phyloP scores from a whole-genome alignment of 768 basidiomycete species.

The Chalciporus pseudorubinellus region DNA sequence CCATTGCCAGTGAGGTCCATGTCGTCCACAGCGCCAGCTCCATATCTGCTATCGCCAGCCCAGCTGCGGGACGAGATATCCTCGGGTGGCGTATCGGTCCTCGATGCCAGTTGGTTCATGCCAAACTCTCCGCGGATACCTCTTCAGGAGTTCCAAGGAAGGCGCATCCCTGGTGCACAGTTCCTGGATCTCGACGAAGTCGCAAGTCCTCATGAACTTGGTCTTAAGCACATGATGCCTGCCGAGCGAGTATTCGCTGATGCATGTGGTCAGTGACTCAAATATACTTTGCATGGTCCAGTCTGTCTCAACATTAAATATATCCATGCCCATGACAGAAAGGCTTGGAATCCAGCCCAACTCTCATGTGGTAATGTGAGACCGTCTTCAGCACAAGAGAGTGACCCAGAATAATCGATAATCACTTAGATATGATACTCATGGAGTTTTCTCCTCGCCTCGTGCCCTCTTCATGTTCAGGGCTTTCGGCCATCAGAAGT shows the following conservation, averaged over 20 bases:
- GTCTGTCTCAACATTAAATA: slow-evolving; percentile 7
- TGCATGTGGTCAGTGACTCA: slow-evolving; percentile 65
- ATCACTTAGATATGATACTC: slow-evolving; percentile 72
- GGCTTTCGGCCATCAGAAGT: slow-evolving; percentile 82
- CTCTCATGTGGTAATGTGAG: slow-evolving; percentile 82
- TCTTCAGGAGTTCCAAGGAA: slow-evolving; percentile 61
- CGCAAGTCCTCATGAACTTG: slow-evolving; percentile 68
- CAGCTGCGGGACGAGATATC: slow-evolving; percentile 41
- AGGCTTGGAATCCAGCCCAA: slow-evolving; percentile 67
- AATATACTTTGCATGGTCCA: background rate
- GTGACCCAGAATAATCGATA: slow-evolving; percentile 7
- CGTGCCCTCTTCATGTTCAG: slow-evolving; percentile 94
- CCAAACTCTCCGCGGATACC: slow-evolving; percentile 76
- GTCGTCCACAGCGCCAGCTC: slow-evolving; percentile 38
- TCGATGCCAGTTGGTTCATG: slow-evolving; percentile 94
- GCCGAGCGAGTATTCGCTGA: slow-evolving; percentile 62
- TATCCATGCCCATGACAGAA: slow-evolving; percentile 42
- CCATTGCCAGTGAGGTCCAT: slow-evolving; percentile 28
- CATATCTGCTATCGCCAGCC: slow-evolving; percentile 53
- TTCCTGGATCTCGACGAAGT: slow-evolving; percentile 83
- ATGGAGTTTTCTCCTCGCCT: slow-evolving; percentile 90
- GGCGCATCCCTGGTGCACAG: slow-evolving; percentile 67
- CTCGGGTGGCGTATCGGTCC: slow-evolving; percentile 37
- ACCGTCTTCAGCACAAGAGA: slow-evolving; percentile 4
- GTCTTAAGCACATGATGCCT: slow-evolving; percentile 95